Percentiles rank a stretch among this genome's conserved stretches.
phyloP scores from a whole-genome alignment of 73 alveolate species.

The Blepharisma japonicum region DNA sequence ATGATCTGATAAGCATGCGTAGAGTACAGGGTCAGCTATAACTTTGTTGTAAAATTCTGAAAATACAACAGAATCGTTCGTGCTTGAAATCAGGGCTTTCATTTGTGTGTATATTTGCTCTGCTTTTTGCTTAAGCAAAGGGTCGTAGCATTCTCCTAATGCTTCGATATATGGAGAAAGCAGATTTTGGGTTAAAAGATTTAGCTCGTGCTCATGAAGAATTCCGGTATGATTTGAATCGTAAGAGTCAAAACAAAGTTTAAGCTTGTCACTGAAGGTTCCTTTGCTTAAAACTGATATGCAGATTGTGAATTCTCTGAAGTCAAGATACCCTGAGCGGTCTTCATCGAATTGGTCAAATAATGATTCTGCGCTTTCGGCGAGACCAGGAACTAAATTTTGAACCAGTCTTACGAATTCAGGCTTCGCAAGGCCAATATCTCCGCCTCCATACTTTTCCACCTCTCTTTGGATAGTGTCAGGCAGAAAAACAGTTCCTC shows the following conservation, averaged over 20 bases:
- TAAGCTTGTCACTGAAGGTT: background rate
- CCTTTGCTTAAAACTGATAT: conserved; percentile 25
- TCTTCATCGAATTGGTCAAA: conserved; percentile 10
- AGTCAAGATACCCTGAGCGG: conserved; percentile 19
- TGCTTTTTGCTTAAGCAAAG: no score
- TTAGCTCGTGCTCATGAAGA: background rate
- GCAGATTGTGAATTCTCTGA: conserved; percentile 12
- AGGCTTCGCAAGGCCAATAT: background rate
- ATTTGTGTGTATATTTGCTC: no score
- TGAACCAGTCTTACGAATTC: background rate
- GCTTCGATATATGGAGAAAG: background rate
- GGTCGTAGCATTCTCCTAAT: no score
- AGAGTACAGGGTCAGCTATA: background rate
- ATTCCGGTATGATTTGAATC: conserved; percentile 1
- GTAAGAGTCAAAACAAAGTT: conserved; percentile 19
- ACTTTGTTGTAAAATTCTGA: background rate
- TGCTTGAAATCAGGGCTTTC: no score
- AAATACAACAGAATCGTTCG: background rate
- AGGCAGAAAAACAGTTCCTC: background rate
- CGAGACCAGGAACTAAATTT: background rate
- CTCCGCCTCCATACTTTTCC: background rate
- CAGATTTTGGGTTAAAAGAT: background rate
- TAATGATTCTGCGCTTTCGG: background rate
- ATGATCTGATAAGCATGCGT: background rate
- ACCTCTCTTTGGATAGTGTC: background rate